These are phyloP conservation scores for Ordospora colligata DNA, from an alignment of 371 early-diverging fungal genomes.

Conservation along the genomic window DNA sequence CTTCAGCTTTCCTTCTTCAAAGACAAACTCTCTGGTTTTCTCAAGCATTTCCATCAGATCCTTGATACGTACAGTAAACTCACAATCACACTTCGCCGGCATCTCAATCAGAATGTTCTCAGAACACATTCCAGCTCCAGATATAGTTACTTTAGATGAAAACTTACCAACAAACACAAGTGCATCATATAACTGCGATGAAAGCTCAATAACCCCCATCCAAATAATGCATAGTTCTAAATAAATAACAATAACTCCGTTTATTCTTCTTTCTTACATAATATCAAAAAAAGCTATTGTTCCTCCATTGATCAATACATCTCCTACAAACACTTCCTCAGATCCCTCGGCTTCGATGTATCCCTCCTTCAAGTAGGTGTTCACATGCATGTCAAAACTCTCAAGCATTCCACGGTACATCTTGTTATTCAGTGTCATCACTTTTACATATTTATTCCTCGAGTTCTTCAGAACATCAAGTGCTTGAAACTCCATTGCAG, in stretches of 20 bases:
- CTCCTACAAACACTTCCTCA: neutral
- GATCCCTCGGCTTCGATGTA: neutral
- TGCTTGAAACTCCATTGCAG: neutral
- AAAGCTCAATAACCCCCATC: neutral
- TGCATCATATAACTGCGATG: neutral
- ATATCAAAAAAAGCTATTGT: conserved; percentile 16
- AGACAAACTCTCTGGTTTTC: neutral
- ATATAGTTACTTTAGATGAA: neutral
- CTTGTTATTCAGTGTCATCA: conserved; percentile 22
- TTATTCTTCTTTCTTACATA: neutral
- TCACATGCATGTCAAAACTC: conserved; percentile 26
- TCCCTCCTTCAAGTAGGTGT: conserved; percentile 4
- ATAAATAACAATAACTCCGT: no score
- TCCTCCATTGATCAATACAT: conserved; percentile 18
- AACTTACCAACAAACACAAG: conserved; percentile 3
- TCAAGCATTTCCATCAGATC: conserved; percentile 1
- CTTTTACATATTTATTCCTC: neutral
- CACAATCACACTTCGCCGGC: neutral
- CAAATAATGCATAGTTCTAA: neutral
- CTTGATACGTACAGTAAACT: neutral
- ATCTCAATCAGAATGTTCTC: neutral
- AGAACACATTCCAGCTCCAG: neutral
- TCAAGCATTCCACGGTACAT: conserved; percentile 1
- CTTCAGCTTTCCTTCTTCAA: neutral
- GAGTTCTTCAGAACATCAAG: neutral